A percentile compares a stretch with the other conserved stretches of the same genome.
Conservation (phyloP, 2,329 filamentous ascomycete species). For the Fusarium devonianum region DNA sequence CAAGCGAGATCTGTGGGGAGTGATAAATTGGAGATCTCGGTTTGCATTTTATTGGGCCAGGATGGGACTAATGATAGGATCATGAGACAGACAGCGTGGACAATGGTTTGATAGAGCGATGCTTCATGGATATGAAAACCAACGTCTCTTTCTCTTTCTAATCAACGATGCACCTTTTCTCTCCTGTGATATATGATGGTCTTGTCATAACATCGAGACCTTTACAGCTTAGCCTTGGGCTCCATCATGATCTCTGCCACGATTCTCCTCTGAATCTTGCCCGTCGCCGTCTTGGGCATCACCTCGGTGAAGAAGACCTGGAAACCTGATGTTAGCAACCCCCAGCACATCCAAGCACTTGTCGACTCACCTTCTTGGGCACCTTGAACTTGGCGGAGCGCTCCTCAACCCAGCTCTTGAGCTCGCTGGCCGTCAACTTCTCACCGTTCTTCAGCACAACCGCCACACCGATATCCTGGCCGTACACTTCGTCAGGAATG, state of each 20-base stretch:
- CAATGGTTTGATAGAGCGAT: slow-evolving; percentile 16
- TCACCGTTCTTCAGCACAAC: slow-evolving; percentile 74
- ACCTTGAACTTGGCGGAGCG: slow-evolving; percentile 85
- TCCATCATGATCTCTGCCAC: slow-evolving; percentile 88
- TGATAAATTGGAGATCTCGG: slow-evolving; percentile 1
- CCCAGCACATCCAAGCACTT: not conserved
- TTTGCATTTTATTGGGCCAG: no score
- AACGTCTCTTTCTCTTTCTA: slow-evolving; percentile 14
- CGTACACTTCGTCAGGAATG: slow-evolving; percentile 81
- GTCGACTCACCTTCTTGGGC: slow-evolving; percentile 78
- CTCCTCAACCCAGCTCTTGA: slow-evolving; percentile 73
- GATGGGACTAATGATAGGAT: not conserved
- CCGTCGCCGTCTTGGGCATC: slow-evolving; percentile 93
- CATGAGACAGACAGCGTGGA: slow-evolving; percentile 16
- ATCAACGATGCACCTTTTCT: not conserved
- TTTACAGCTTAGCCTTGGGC: slow-evolving; percentile 64
- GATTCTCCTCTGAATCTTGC: slow-evolving; percentile 85
- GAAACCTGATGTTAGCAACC: slow-evolving; percentile 3
- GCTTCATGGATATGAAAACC: slow-evolving; percentile 9
- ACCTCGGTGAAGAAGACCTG: slow-evolving; percentile 81
- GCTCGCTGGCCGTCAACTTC: slow-evolving; percentile 62
- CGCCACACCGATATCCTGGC: slow-evolving; percentile 81
- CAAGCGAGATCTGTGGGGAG: not conserved
- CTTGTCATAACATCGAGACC: no score
- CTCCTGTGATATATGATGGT: not conserved